Percentiles rank a stretch among this genome's conserved stretches.
phyloP scores from a whole-genome alignment of 345 rosid genomes.

The Syzygium aromaticum region DNA sequence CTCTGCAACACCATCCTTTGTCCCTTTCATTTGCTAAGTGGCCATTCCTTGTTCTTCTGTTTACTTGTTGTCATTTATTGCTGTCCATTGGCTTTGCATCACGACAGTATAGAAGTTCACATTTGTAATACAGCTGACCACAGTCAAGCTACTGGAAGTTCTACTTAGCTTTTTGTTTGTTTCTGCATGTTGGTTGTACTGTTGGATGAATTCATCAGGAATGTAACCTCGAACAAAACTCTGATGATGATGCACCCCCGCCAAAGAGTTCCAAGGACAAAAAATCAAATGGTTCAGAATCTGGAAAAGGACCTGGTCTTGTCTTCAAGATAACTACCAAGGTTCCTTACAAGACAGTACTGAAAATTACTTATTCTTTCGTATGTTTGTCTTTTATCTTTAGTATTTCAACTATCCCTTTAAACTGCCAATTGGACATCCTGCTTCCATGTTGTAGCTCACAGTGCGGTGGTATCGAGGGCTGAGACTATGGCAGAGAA shows the following conservation, averaged over 20 bases:
- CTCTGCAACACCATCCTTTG: neutral
- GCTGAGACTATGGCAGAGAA: conserved; percentile 87
- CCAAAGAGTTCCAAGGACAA: conserved; percentile 77
- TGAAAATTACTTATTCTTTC: conserved; percentile 7
- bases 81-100: neutral
- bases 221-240: conserved; percentile 65
- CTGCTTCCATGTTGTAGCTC: conserved; percentile 41
- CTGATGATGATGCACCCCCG: conserved; percentile 70
- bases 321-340: conserved; percentile 77
- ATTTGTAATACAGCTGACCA: neutral
- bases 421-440: neutral
- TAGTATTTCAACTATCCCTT: neutral
- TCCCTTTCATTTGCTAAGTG: neutral
- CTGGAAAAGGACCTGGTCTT: conserved; percentile 55
- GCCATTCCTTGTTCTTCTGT: neutral
- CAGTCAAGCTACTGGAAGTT: neutral
- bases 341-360: conserved; percentile 78
- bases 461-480: conserved; percentile 69
- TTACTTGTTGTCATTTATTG: neutral
- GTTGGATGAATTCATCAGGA: conserved; percentile 38
- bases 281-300: conserved; percentile 73
- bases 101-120: neutral
- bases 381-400: neutral
- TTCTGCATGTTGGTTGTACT: neutral
- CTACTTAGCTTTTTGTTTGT: neutral